Evolutionary conservation across 306 rosid species (phyloP), one percentile per base, ranked within the genome.

Genomic region (Rubus idaeus): DNA sequence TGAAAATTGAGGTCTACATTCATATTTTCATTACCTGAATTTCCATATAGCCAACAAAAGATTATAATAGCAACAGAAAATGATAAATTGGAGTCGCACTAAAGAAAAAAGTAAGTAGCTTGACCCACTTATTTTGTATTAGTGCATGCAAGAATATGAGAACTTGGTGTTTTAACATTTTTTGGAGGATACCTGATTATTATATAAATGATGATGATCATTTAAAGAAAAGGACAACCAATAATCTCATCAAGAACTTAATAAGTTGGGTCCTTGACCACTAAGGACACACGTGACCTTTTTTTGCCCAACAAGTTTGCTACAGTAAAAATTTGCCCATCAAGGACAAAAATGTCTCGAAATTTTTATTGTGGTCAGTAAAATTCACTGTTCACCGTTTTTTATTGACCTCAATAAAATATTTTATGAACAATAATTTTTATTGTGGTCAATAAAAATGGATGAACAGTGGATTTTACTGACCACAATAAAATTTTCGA

Each of bases 131-230:
- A 1, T 57, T 20, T 12, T 61, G 8, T 13, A 61, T 12, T 26
- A 61, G 67, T 61, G 67, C 67, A 35, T 62, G 68, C 44, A 62
- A 62, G 68, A 62, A 62, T 13, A 62, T 61, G 35, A 30, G n/a
- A 11, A 61, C 40, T 60, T 26, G 16, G 5, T 60, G 66, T 11
- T 35, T 58, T 23, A 0, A 9, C 39, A 58, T 11, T 58, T 42
- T 42, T 63, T 37, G 18, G 20, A 63, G 45, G 39, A 10, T 26
- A 10, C 17, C 46, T 42, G 46, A 42, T 4, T 42, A 63, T 63
- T 63, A 16, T 37, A 37, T 37, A 0, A 63, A 37, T 20, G 69
- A 37, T 35, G 21, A 14, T 16, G 18, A 52, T 35, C 2, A 23
- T 20, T 4, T 60, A 18, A 14, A 26, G 3, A 13, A 12, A 5